Conservation (phyloP, 306 rosid genomes). For the Cucurbita maxima region DNA sequence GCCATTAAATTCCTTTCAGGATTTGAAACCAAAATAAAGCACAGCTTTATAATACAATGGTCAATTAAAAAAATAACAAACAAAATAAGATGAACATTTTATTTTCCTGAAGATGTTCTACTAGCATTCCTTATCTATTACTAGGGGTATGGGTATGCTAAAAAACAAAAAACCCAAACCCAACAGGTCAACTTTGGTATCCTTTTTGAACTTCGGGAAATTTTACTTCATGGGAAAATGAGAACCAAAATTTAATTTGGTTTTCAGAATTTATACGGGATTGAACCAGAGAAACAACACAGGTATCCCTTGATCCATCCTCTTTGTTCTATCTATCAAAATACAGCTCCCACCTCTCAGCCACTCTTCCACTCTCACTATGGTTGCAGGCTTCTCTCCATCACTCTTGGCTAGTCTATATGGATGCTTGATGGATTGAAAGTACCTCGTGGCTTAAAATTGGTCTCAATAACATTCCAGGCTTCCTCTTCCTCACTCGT, state of each 20-base stretch:
- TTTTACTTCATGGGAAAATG: background rate
- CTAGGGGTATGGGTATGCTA: background rate
- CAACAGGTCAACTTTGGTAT: background rate
- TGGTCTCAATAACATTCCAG: background rate
- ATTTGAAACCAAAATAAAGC: too few relatives aligned
- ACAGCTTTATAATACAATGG: background rate
- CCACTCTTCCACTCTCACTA: background rate
- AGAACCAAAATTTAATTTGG: background rate
- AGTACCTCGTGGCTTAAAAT: background rate
- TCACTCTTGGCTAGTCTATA: background rate
- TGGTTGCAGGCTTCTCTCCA: background rate
- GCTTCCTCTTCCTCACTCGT: background rate
- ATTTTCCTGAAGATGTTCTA: background rate
- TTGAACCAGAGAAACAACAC: background rate
- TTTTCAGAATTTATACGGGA: background rate
- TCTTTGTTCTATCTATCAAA: background rate
- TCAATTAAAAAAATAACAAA: background rate
- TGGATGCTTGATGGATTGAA: background rate
- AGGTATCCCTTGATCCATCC: background rate
- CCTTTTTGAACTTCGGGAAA: background rate
- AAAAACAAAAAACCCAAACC: background rate
- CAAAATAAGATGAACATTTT: background rate
- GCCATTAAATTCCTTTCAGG: too few relatives aligned
- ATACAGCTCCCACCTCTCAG: background rate
- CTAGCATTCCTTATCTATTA: background rate